Evolutionary conservation across 2,329 filamentous ascomycete genomes (phyloP).

Genomic region (Cordyceps tenuipes): DNA sequence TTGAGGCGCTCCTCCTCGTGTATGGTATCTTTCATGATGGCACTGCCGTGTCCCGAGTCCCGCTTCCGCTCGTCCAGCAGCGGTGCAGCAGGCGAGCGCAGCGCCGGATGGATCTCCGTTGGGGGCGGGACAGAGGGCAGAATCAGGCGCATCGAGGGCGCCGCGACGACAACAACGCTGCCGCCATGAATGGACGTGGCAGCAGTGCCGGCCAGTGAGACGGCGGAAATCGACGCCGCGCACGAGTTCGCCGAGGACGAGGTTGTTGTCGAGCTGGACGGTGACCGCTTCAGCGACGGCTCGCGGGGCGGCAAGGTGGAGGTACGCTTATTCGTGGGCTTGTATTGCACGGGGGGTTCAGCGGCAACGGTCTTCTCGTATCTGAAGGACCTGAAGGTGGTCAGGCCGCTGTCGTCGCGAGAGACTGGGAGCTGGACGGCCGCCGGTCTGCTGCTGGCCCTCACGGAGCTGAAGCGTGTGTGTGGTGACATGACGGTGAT

Average conservation of each 20-base stretch:
- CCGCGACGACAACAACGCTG: conserved; percentile 22
- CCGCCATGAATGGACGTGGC: neutral
- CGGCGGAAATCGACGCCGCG: conserved; percentile 11
- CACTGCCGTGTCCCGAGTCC: conserved; percentile 46
- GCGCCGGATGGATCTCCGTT: conserved; percentile 44
- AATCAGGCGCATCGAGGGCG: conserved; percentile 13
- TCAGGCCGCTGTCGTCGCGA: conserved; percentile 40
- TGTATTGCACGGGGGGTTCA: conserved; percentile 41
- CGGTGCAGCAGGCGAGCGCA: conserved; percentile 28
- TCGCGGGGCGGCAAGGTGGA: neutral
- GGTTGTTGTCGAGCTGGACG: conserved; percentile 17
- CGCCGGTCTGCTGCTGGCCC: conserved; percentile 22
- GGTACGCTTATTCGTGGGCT: conserved; percentile 15
- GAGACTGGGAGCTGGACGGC: conserved; percentile 25
- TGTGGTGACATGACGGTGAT: neutral
- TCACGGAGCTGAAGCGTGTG: neutral
- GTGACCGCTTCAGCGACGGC: conserved; percentile 6
- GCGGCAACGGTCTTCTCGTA: conserved; percentile 54
- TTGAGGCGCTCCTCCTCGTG: conserved; percentile 22
- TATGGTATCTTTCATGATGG: conserved; percentile 31
- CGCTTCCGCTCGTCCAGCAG: conserved; percentile 39
- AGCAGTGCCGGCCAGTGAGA: conserved; percentile 11
- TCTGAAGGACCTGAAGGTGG: conserved; percentile 27
- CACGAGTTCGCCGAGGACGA: conserved; percentile 19
- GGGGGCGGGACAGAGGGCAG: conserved; percentile 32